phyloP scores from a whole-genome alignment of 2,329 filamentous ascomycete species.

The Verticillium nonalfalfae region DNA sequence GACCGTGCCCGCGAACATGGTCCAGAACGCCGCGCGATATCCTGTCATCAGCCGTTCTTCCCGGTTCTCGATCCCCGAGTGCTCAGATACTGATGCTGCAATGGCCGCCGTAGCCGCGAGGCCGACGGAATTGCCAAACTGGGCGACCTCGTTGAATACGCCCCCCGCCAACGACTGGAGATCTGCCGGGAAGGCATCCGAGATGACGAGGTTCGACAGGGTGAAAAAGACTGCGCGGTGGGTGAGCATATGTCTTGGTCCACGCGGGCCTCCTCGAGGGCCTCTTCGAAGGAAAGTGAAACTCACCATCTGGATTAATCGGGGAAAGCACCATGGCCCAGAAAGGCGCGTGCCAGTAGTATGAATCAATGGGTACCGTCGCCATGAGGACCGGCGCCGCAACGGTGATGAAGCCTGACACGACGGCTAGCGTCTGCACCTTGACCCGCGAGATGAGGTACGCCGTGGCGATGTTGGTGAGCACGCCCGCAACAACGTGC shows the following conservation, averaged over 20 bases:
- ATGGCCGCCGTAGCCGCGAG: constrained; percentile 45
- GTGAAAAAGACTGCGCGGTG: constrained; percentile 41
- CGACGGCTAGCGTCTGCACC: constrained; percentile 28
- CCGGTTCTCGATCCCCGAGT: background rate
- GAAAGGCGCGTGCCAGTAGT: constrained; percentile 42
- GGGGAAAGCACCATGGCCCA: constrained; percentile 38
- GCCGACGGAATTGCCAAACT: constrained; percentile 50
- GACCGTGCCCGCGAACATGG: constrained; percentile 37
- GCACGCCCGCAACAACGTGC: constrained; percentile 33
- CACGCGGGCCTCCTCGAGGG: too few species aligned
- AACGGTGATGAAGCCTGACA: constrained; percentile 35
- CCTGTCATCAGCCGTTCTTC: constrained; percentile 34
- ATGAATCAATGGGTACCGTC: constrained; percentile 34
- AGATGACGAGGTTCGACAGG: constrained; percentile 46
- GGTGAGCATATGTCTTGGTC: background rate
- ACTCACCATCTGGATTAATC: constrained; percentile 27
- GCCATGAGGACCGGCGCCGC: constrained; percentile 49
- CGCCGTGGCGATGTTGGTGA: constrained; percentile 34
- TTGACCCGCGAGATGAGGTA: constrained; percentile 30
- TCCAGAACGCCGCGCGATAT: constrained; percentile 47
- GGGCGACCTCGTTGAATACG: constrained; percentile 52
- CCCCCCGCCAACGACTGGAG: constrained; percentile 53
- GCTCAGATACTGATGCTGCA: constrained; percentile 26
- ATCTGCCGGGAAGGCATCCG: constrained; percentile 44
- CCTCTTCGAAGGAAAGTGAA: constrained; percentile 6